phyloP scores from a whole-genome alignment of 306 rosid genomes.

The Prinsepia uniflora region DNA sequence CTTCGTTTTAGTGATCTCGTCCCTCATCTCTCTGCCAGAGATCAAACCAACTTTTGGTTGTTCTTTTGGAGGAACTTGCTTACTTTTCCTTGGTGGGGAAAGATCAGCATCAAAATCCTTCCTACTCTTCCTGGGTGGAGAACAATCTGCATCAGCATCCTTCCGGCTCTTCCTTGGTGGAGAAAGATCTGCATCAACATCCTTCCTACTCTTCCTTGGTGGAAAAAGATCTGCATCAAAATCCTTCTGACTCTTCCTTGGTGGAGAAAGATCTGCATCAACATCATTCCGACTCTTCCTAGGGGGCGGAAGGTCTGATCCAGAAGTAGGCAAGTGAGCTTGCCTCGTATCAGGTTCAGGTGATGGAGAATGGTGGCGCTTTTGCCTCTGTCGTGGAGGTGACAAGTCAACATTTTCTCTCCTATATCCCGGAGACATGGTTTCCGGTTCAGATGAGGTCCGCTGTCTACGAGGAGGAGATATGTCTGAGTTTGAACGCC shows the following conservation, averaged over 20 bases:
- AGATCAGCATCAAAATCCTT: conserved; percentile 34
- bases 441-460: conserved; percentile 46
- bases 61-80: conserved; percentile 33
- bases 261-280: conserved; percentile 32
- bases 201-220: neutral
- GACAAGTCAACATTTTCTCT: conserved; percentile 47
- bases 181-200: conserved; percentile 16
- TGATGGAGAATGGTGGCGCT: conserved; percentile 41
- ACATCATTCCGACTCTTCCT: conserved; percentile 48
- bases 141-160: conserved; percentile 36
- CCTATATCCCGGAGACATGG: conserved; percentile 25
- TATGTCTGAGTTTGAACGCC: conserved; percentile 33
- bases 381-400: conserved; percentile 33
- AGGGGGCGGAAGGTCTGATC: conserved; percentile 60
- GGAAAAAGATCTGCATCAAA: conserved; percentile 41
- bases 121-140: conserved; percentile 59
- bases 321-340: conserved; percentile 31
- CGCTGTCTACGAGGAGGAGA: conserved; percentile 64
- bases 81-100: conserved; percentile 15
- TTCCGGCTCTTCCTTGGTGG: conserved; percentile 10
- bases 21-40: conserved; percentile 68
- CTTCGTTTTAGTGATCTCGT: conserved; percentile 66
- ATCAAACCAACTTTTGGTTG: conserved; percentile 59
- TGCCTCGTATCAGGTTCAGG: conserved; percentile 37
- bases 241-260: conserved; percentile 4